phyloP scores from a whole-genome alignment of 345 rosid genomes.

The Eutrema yunnanense region DNA sequence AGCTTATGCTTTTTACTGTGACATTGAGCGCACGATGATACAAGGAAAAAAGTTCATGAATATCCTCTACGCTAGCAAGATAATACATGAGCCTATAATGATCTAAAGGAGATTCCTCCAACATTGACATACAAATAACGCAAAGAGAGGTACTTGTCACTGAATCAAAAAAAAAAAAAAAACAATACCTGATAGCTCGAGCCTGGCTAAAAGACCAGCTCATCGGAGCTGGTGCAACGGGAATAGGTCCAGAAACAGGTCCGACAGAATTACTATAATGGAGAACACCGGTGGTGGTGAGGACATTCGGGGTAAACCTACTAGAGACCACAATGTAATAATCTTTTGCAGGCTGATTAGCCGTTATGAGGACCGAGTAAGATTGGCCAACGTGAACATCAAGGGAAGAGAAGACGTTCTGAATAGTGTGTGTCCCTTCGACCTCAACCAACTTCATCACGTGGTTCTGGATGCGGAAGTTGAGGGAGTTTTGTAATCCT shows the following conservation, averaged over 20 bases:
- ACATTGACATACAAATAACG: background rate
- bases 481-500: conserved; percentile 71
- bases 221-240: conserved; percentile 64
- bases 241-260: conserved; percentile 61
- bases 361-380: conserved; percentile 68
- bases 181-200: conserved; percentile 52
- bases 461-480: conserved; percentile 85
- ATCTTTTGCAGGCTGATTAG: conserved; percentile 71
- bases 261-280: conserved; percentile 61
- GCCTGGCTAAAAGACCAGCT: conserved; percentile 85
- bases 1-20: background rate
- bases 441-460: conserved; percentile 71
- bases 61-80: too few species aligned
- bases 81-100: too few species aligned
- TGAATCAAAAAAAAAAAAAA: too few species aligned
- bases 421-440: conserved; percentile 84
- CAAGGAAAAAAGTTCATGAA: too few species aligned
- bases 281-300: conserved; percentile 63
- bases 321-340: conserved; percentile 71
- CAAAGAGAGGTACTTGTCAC: too few species aligned
- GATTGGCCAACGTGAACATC: conserved; percentile 90
- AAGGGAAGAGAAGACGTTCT: conserved; percentile 61
- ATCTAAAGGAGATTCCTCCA: background rate
- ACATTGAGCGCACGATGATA: too few species aligned
- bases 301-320: conserved; percentile 48